Evolutionary conservation across 83 land plant genomes (phyloP).

Genomic region (Picea abies): DNA sequence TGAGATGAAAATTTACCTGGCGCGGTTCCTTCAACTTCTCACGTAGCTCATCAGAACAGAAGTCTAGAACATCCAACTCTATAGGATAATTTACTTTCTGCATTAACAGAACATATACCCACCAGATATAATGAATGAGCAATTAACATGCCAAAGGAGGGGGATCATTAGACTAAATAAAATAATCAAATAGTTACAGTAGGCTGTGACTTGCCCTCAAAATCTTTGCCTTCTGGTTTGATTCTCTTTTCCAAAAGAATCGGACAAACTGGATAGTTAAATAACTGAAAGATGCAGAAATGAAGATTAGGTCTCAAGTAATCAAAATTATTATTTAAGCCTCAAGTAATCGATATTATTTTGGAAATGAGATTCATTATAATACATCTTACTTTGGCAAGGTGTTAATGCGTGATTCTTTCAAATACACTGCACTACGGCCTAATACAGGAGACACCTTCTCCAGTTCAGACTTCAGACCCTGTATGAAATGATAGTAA

Average conservation of each 20-base stretch:
- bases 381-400: constrained; percentile 61
- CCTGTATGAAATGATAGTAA: constrained; percentile 34
- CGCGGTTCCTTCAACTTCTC: constrained; percentile 80
- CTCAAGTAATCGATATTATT: not conserved
- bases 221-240: constrained; percentile 98
- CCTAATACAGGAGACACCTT: constrained; percentile 86
- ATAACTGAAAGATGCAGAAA: constrained; percentile 43
- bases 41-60: constrained; percentile 89
- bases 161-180: not conserved
- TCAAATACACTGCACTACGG: constrained; percentile 75
- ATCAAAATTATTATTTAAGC: not conserved
- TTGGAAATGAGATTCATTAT: not conserved
- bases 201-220: constrained; percentile 55
- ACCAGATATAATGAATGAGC: not conserved
- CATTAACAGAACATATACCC: constrained; percentile 5
- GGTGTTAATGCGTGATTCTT: constrained; percentile 74
- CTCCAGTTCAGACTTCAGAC: constrained; percentile 89
- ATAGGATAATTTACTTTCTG: constrained; percentile 98
- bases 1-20: constrained; percentile 37
- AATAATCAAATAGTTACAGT: not conserved
- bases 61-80: constrained; percentile 88
- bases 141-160: no score
- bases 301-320: no score
- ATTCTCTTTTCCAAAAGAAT: constrained; percentile 96
- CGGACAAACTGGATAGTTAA: constrained; percentile 97